Evolutionary conservation across 2,329 filamentous ascomycete genomes (phyloP).

Genomic region (Raffaelea ambrosiae): DNA sequence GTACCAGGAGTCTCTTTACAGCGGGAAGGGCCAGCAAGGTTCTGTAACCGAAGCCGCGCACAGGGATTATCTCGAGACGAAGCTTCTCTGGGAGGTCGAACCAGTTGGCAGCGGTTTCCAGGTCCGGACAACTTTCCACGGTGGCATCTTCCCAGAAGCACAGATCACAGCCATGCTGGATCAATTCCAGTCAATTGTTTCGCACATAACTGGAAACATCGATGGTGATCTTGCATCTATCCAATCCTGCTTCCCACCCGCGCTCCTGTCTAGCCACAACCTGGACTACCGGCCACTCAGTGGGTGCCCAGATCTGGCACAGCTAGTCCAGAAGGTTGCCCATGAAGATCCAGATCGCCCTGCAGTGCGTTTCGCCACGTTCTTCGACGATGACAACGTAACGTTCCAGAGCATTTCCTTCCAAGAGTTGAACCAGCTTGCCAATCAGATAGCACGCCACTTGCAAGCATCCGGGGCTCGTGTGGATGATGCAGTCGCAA

Average conservation of each 20-base stretch:
- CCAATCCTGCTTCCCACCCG: constrained; percentile 16
- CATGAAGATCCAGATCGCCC: constrained; percentile 36
- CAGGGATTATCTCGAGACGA: constrained; percentile 67
- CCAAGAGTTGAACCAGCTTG: constrained; percentile 48
- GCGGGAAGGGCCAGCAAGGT: constrained; percentile 12
- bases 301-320: constrained; percentile 35
- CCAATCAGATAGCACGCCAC: constrained; percentile 54
- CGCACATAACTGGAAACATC: constrained; percentile 17
- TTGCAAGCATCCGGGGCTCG: constrained; percentile 38
- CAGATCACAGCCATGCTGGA: constrained; percentile 48
- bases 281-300: constrained; percentile 21
- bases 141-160: constrained; percentile 37
- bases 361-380: constrained; percentile 57
- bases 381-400: constrained; percentile 28
- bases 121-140: constrained; percentile 38
- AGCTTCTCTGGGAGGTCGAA: constrained; percentile 67
- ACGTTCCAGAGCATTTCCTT: constrained; percentile 50
- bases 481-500: constrained; percentile 54
- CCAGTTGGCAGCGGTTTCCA: constrained; percentile 38
- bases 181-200: constrained; percentile 50
- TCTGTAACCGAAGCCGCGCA: constrained; percentile 48
- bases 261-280: constrained; percentile 43
- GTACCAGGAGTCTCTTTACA: constrained; percentile 67
- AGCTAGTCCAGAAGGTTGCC: constrained; percentile 46
- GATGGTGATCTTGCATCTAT: constrained; percentile 17